Conservation (phyloP, 148 eudicot species). For the Polygonum maritimum region DNA sequence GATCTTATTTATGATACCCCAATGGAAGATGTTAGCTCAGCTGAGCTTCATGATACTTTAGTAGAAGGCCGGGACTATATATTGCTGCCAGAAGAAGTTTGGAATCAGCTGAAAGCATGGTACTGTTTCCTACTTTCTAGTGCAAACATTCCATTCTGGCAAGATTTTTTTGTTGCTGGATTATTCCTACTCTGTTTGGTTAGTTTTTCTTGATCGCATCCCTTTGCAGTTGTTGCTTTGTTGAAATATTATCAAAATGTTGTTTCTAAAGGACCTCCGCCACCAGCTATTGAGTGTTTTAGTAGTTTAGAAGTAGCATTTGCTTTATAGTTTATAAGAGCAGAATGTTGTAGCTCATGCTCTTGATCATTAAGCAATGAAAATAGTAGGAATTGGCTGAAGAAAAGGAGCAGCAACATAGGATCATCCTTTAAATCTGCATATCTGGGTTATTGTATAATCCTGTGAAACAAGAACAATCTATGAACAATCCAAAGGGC, state of each 20-base stretch:
- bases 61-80: slow-evolving; percentile 97
- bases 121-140: slow-evolving; percentile 22
- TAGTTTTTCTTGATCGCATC: neutral
- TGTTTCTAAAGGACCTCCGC: neutral
- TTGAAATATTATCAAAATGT: neutral
- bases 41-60: slow-evolving; percentile 77
- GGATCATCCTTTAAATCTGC: neutral
- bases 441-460: neutral
- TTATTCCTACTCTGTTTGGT: neutral
- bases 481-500: neutral
- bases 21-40: slow-evolving; percentile 28
- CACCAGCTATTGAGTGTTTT: neutral
- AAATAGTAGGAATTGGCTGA: neutral
- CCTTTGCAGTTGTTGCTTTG: neutral
- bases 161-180: neutral
- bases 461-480: neutral
- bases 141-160: neutral
- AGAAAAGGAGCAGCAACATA: neutral
- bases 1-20: slow-evolving; percentile 55
- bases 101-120: slow-evolving; percentile 76
- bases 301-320: neutral
- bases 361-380: neutral
- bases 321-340: neutral
- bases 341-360: neutral
- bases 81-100: slow-evolving; percentile 74